Base-by-base conservation (phyloP, 805 yeast genomes). In the Scheffersomyces amazonensis region DNA sequence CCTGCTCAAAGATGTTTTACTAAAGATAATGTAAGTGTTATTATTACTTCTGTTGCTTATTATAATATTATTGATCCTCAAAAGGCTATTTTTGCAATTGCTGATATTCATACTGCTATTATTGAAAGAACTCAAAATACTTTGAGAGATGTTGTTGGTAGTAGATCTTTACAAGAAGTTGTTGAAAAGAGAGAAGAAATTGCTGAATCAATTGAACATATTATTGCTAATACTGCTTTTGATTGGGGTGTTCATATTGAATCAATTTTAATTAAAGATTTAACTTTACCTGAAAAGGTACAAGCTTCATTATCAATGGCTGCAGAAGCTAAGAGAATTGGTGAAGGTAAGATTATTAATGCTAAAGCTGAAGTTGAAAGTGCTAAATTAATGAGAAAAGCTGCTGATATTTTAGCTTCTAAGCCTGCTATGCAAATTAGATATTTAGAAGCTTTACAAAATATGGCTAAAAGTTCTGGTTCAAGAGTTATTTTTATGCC, bases 401-500 rank as follows among this genome's bases (percentile, higher is more conserved):
- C 88, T 20, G 87, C 88, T 37, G 87, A 82, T 58, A 80, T 82
- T 41, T 72, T 82, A 52, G 83, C 84, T 32, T 78, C 85, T 28
- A 80, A 81, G 48, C 78, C 87, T 11, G 89, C 88, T 20, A 80
- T 82, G 85, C 88, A 82, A 65, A 82, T 82, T 56, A 67, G 89
- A 59, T 82, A 82, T 54, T 70, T 82, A 60, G 89, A 82, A 50
- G 88, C 88, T n/a, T 78, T 82, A 80, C 87, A 81, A 61, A 69
- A 66, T 43, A 82, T 82, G 87, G 83, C 87, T 24, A 76, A 64
- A 44, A 53, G 71, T 36, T 64, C 87, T 1, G 73, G 75, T 41
- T 63, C 85, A n/a, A 78, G 81, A 60, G 88, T 82, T 37, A 81
- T 82, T 21, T 82, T 82, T 58, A 82, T 82, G 87, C 88, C 89